Conservation (phyloP, 805 yeast species). For the Candida pseudofarinosa region DNA sequence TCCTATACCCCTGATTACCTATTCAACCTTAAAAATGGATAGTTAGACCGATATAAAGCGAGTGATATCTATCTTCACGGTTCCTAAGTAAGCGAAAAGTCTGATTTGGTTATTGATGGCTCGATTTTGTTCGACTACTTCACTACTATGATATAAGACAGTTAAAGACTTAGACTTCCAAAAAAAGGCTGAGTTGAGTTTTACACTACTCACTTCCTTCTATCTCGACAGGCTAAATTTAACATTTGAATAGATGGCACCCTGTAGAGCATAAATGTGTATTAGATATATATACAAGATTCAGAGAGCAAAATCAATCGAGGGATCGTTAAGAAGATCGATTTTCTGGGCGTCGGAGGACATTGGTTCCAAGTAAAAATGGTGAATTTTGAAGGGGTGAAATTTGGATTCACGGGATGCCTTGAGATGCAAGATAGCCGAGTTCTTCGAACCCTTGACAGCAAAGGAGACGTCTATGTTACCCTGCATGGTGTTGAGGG, state of each 20-base stretch:
- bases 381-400: conserved; percentile 40
- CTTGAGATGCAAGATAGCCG: conserved; percentile 55
- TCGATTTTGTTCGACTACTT: background rate
- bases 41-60: background rate
- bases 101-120: background rate
- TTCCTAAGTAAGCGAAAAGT: background rate
- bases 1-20: background rate
- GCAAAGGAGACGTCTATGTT: conserved; percentile 67
- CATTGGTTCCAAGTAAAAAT: conserved; percentile 24
- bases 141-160: background rate
- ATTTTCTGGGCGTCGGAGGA: conserved; percentile 15
- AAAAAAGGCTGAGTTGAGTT: background rate
- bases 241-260: background rate
- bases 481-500: conserved; percentile 79
- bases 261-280: too few species aligned
- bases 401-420: conserved; percentile 65
- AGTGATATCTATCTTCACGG: background rate
- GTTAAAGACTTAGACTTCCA: background rate
- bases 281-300: background rate
- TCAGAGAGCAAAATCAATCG: conserved; percentile 25
- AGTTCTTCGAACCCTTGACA: conserved; percentile 61
- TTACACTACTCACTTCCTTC: too few species aligned
- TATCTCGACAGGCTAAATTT: background rate
- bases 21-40: background rate
- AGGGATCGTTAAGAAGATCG: conserved; percentile 27